Conservation (phyloP, 2,329 filamentous ascomycete species). For the Ascochyta fabae region DNA sequence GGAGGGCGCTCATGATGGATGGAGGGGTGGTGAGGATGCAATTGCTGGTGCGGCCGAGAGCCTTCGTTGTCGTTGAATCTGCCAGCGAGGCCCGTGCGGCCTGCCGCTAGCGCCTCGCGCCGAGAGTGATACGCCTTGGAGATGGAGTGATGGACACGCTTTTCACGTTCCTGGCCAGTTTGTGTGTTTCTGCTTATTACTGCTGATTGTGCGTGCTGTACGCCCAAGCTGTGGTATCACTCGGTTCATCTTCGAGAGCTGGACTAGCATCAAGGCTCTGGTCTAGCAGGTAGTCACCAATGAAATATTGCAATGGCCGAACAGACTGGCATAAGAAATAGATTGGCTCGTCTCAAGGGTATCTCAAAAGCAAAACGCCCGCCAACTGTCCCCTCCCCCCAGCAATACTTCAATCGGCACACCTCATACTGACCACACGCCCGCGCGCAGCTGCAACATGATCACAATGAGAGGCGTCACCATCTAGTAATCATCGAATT, state of each 20-base stretch:
- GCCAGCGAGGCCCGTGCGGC: constrained; percentile 33
- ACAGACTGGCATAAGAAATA: not conserved
- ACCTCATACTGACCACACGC: not conserved
- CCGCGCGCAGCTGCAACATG: not conserved
- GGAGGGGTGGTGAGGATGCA: constrained; percentile 46
- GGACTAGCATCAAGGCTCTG: not conserved
- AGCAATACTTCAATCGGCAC: not conserved
- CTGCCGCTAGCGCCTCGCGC: constrained; percentile 15
- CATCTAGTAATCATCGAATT: constrained; percentile 43
- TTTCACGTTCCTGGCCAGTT: not conserved
- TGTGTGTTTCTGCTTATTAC: not conserved
- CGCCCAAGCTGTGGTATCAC: not conserved
- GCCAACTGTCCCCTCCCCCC: not conserved
- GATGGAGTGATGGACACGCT: not conserved
- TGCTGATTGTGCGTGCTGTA: not conserved
- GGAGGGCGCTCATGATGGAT: constrained; percentile 85
- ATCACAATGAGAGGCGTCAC: not conserved
- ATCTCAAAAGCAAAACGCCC: constrained; percentile 42
- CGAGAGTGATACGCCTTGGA: not conserved
- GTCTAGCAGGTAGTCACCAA: not conserved
- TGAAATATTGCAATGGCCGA: not conserved
- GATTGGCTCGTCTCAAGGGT: constrained; percentile 23
- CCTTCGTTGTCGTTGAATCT: constrained; percentile 34
- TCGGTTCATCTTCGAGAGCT: not conserved
- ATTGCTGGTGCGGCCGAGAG: constrained; percentile 44